phyloP scores from a whole-genome alignment of 108 stramenopile species.

The Cyclotella baltica region DNA sequence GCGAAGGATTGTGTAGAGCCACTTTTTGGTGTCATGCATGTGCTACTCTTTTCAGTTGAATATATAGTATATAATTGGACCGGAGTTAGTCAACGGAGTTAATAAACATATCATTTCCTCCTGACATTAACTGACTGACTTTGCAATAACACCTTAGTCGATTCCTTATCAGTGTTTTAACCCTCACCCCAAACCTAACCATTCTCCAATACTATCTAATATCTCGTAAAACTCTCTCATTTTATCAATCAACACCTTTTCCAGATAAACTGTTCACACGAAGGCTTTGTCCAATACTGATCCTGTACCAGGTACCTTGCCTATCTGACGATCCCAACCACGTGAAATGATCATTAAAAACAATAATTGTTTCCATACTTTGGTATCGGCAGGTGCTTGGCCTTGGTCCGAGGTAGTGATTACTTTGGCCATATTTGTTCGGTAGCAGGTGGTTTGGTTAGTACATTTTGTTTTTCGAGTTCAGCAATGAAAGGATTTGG shows the following conservation, averaged over 20 bases:
- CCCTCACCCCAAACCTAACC: slow-evolving; percentile 78
- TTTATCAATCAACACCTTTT: slow-evolving; percentile 40
- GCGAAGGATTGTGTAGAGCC: too few relatives aligned
- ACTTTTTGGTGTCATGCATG: too few relatives aligned
- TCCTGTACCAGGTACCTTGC: slow-evolving; percentile 51
- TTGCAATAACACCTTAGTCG: too few relatives aligned
- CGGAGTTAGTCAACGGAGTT: too few relatives aligned
- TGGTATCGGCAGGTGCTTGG: too few relatives aligned
- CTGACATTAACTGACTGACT: too few relatives aligned
- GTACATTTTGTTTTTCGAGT: not conserved
- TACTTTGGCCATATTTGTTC: not conserved
- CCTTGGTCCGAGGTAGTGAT: not conserved
- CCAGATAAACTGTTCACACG: slow-evolving; percentile 81
- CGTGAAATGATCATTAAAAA: slow-evolving; percentile 79
- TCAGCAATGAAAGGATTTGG: too few relatives aligned
- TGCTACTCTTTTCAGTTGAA: too few relatives aligned
- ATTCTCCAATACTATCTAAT: slow-evolving; percentile 40
- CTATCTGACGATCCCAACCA: slow-evolving; percentile 49
- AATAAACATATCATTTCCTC: too few relatives aligned
- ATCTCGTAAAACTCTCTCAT: slow-evolving; percentile 56
- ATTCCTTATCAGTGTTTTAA: too few relatives aligned
- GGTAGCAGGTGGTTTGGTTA: slow-evolving; percentile 1
- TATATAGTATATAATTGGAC: too few relatives aligned
- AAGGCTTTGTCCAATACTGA: too few relatives aligned
- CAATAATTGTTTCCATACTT: slow-evolving; percentile 72